Conservation (phyloP, 305 asterid species). For the Rubia balearica region DNA sequence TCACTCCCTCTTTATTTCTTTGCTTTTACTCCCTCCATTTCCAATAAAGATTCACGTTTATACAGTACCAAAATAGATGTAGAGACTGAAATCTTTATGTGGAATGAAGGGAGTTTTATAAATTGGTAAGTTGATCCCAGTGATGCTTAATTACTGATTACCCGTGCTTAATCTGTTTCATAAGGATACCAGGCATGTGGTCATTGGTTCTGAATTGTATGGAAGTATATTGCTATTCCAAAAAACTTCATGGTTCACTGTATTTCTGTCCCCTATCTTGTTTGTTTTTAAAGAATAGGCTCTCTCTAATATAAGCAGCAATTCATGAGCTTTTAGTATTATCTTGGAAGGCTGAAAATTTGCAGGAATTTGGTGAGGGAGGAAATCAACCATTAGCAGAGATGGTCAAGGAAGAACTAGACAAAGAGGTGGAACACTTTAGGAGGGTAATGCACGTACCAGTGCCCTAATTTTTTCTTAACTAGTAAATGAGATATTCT, state of each 20-base stretch:
- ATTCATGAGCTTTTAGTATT: not conserved
- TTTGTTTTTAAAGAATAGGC: not conserved
- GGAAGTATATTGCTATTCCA: not conserved
- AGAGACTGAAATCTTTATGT: too few relatives aligned
- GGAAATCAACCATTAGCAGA: slow-evolving; percentile 26
- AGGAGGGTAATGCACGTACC: slow-evolving; percentile 36
- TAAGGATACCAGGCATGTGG: not conserved
- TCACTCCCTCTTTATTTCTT: not conserved
- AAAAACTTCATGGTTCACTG: not conserved
- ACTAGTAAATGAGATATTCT: not conserved
- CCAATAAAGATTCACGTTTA: too few relatives aligned
- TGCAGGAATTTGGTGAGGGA: slow-evolving; percentile 41
- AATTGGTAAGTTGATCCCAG: not conserved
- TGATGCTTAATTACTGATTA: not conserved
- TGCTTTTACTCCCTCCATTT: too few relatives aligned
- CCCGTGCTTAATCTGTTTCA: not conserved
- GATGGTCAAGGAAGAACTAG: slow-evolving; percentile 30
- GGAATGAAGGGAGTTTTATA: too few relatives aligned
- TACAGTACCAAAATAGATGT: too few relatives aligned
- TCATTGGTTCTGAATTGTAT: not conserved
- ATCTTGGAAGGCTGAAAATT: slow-evolving; percentile 16
- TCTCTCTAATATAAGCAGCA: not conserved
- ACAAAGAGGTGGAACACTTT: slow-evolving; percentile 55
- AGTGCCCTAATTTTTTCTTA: not conserved
- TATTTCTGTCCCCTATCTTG: not conserved